These are phyloP conservation scores for Trichosporon asahii DNA, from an alignment of 1,284 basidiomycete species.

Conservation along the genomic window DNA sequence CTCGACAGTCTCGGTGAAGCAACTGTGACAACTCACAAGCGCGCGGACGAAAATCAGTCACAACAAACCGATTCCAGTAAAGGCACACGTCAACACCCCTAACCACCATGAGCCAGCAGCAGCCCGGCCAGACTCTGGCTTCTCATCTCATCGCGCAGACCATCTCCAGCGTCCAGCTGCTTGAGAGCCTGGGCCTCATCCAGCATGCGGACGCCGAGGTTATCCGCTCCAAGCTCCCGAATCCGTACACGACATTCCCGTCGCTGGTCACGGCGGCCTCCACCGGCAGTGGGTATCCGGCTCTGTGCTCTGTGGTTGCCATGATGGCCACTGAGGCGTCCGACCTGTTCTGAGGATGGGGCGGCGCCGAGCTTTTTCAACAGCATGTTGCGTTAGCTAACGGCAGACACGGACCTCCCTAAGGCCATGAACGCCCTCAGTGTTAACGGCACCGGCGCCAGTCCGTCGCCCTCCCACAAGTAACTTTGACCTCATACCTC, in stretches of 20 bases:
- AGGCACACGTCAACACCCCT: neutral
- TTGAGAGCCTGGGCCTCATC: conserved; percentile 41
- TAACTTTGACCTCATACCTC: neutral
- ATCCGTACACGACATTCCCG: conserved; percentile 28
- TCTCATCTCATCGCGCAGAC: conserved; percentile 47
- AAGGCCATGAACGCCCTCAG: conserved; percentile 10
- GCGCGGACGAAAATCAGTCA: neutral
- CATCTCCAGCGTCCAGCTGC: conserved; percentile 34
- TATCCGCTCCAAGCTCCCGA: conserved; percentile 41
- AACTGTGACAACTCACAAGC: no score
- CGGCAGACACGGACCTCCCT: neutral
- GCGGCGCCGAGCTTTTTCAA: no score
- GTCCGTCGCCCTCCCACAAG: neutral
- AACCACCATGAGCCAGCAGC: conserved; percentile 14
- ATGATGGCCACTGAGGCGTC: no score
- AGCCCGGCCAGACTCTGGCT: conserved; percentile 35
- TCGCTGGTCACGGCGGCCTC: conserved; percentile 12
- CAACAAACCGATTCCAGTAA: neutral
- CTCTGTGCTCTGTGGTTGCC: no score
- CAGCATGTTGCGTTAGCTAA: neutral
- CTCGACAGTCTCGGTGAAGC: neutral
- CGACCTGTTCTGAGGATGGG: no score
- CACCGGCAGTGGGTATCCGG: neutral
- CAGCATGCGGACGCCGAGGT: conserved; percentile 34
- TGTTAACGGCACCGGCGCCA: neutral